phyloP scores from a whole-genome alignment of 257 asterid genomes.

The Cynanchum wilfordii region DNA sequence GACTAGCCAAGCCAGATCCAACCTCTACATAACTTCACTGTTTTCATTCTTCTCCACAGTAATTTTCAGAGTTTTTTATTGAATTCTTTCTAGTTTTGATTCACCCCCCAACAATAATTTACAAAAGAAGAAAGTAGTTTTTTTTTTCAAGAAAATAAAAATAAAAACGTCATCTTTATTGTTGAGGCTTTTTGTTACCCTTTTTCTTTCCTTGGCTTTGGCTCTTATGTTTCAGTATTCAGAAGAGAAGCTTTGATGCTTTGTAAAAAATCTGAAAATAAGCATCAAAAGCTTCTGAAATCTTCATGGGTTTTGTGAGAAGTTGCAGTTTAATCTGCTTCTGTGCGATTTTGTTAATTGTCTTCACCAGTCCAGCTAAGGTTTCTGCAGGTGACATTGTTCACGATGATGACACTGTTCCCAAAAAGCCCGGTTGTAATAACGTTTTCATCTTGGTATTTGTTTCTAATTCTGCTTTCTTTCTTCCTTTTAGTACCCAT shows the following conservation, averaged over 20 bases:
- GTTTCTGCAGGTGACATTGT: slow-evolving; percentile 78
- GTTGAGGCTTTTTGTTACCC: too few species aligned
- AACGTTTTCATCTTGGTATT: slow-evolving; percentile 79
- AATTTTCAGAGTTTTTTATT: background rate
- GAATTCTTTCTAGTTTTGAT: background rate
- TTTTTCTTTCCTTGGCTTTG: background rate
- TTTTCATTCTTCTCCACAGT: background rate
- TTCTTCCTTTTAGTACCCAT: slow-evolving; percentile 14
- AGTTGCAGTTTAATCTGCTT: slow-evolving; percentile 32
- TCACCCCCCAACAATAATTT: background rate
- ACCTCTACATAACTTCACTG: background rate
- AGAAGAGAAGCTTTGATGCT: slow-evolving; percentile 3
- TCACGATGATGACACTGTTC: slow-evolving; percentile 44
- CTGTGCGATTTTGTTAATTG: slow-evolving; percentile 29
- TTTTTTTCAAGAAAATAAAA: too few species aligned
- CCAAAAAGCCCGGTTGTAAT: slow-evolving; percentile 87
- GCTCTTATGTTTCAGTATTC: slow-evolving; percentile 3
- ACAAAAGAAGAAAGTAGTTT: background rate
- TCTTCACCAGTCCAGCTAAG: slow-evolving; percentile 26
- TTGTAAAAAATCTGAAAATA: background rate
- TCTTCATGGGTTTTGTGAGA: slow-evolving; percentile 42
- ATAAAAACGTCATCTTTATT: too few species aligned
- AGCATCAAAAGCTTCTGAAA: slow-evolving; percentile 21
- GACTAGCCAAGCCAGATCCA: background rate
- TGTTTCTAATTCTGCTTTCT: slow-evolving; percentile 10